Conservation (phyloP, 2,329 filamentous ascomycete genomes). For the Zymoseptoria passerinii region DNA sequence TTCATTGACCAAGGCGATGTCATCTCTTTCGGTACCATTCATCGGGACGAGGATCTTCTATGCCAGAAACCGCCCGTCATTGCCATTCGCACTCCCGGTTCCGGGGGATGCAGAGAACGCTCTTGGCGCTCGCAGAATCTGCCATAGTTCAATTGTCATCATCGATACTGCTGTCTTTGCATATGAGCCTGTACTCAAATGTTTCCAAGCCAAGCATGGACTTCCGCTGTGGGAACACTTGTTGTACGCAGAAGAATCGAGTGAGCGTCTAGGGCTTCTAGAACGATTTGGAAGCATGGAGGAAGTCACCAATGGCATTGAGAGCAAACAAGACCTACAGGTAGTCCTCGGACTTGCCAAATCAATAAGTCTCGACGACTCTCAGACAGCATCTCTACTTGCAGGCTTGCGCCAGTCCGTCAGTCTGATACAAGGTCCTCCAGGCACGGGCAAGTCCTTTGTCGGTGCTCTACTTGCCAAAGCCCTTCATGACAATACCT, state of each 20-base stretch:
- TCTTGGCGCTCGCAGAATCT: slow-evolving; percentile 37
- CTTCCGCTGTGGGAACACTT: slow-evolving; percentile 50
- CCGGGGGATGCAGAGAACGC: slow-evolving; percentile 37
- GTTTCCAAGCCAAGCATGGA: slow-evolving; percentile 48
- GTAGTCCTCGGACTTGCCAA: slow-evolving; percentile 25
- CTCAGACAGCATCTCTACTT: slow-evolving; percentile 51
- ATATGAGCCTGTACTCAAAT: slow-evolving; percentile 57
- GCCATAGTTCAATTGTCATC: slow-evolving; percentile 41
- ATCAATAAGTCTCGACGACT: slow-evolving; percentile 39
- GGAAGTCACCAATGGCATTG: background rate
- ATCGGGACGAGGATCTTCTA: slow-evolving; percentile 45
- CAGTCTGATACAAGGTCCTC: slow-evolving; percentile 62
- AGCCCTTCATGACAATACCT: slow-evolving; percentile 42
- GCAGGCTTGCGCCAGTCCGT: slow-evolving; percentile 46
- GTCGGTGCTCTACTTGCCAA: slow-evolving; percentile 57
- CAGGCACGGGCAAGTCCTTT: slow-evolving; percentile 69
- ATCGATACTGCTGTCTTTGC: slow-evolving; percentile 61
- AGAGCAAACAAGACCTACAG: slow-evolving; percentile 25
- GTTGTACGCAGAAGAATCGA: slow-evolving; percentile 28
- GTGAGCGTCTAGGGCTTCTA: slow-evolving; percentile 4
- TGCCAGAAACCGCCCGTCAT: slow-evolving; percentile 39
- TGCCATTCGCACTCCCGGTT: slow-evolving; percentile 45
- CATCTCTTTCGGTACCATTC: slow-evolving; percentile 52
- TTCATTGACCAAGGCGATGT: slow-evolving; percentile 46
- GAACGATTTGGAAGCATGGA: background rate